Conservation (phyloP, 768 basidiomycete species). For the Nidularia sp. region DNA sequence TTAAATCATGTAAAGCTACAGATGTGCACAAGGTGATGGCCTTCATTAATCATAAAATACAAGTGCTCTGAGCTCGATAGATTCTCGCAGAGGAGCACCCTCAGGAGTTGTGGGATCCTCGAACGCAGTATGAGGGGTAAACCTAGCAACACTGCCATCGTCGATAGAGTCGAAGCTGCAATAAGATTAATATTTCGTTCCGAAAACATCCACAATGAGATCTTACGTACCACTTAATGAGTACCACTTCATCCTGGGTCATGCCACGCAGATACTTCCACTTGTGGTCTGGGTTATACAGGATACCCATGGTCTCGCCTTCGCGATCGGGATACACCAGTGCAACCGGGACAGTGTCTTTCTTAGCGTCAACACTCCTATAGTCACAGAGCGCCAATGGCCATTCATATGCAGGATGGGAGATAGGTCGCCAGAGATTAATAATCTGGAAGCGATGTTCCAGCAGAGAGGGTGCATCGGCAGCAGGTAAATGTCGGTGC, state of each 20-base stretch:
- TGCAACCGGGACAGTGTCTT: constrained; percentile 39
- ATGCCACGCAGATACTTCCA: constrained; percentile 50
- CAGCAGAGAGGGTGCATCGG: constrained; percentile 38
- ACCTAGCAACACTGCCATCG: constrained; percentile 43
- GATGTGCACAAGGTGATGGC: too few relatives aligned
- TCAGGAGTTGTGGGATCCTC: constrained; percentile 47
- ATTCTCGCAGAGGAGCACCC: constrained; percentile 46
- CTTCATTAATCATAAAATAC: constrained; percentile 51
- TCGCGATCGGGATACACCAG: constrained; percentile 45
- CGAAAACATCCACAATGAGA: not conserved
- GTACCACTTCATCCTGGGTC: constrained; percentile 42
- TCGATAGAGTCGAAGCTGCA: constrained; percentile 25
- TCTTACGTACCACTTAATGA: constrained; percentile 48
- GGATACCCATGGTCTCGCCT: constrained; percentile 48
- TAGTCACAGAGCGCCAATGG: constrained; percentile 52
- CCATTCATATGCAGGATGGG: constrained; percentile 40
- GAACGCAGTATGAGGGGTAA: constrained; percentile 66
- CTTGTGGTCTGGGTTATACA: constrained; percentile 38
- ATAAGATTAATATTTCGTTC: not conserved
- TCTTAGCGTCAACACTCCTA: constrained; percentile 33
- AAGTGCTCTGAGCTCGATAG: constrained; percentile 58
- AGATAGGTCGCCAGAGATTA: constrained; percentile 59
- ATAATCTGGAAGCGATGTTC: constrained; percentile 52
- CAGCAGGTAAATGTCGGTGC: constrained; percentile 43
- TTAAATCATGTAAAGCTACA: too few relatives aligned